phyloP scores from a whole-genome alignment of 1,284 basidiomycete species.

The Malassezia japonica region DNA sequence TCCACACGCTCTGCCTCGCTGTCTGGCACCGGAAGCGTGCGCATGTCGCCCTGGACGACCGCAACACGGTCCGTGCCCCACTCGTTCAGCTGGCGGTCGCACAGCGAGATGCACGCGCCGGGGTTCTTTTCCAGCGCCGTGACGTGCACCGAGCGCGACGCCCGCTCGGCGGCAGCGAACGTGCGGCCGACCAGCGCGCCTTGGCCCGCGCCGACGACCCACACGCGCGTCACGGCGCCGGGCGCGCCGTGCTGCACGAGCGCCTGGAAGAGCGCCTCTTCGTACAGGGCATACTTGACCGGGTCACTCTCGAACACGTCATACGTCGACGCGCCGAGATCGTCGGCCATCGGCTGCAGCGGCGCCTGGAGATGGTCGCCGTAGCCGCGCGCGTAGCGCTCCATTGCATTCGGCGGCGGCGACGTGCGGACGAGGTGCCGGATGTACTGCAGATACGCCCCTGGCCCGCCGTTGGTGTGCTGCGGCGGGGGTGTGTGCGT shows the following conservation, averaged over 20 bases:
- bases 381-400: conserved; percentile 82
- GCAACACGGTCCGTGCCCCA: conserved; percentile 71
- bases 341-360: conserved; percentile 89
- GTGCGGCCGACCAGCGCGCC: conserved; percentile 85
- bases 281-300: conserved; percentile 89
- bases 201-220: conserved; percentile 84
- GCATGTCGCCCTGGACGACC: conserved; percentile 88
- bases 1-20: conserved; percentile 62
- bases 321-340: conserved; percentile 86
- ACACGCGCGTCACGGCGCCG: conserved; percentile 51
- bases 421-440: conserved; percentile 40
- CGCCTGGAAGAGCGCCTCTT: conserved; percentile 56
- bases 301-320: conserved; percentile 97
- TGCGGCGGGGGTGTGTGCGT: conserved; percentile 27
- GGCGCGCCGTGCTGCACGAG: conserved; percentile 61
- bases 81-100: conserved; percentile 50
- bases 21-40: conserved; percentile 56
- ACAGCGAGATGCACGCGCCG: conserved; percentile 38
- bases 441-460: conserved; percentile 77
- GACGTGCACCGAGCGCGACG: conserved; percentile 57
- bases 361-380: conserved; percentile 93
- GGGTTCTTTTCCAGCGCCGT: conserved; percentile 88
- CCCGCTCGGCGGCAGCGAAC: conserved; percentile 65
- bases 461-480: conserved; percentile 63
- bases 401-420: conserved; percentile 49